Conservation (phyloP, 2,329 filamentous ascomycete species). For the Zarea fungicola region DNA sequence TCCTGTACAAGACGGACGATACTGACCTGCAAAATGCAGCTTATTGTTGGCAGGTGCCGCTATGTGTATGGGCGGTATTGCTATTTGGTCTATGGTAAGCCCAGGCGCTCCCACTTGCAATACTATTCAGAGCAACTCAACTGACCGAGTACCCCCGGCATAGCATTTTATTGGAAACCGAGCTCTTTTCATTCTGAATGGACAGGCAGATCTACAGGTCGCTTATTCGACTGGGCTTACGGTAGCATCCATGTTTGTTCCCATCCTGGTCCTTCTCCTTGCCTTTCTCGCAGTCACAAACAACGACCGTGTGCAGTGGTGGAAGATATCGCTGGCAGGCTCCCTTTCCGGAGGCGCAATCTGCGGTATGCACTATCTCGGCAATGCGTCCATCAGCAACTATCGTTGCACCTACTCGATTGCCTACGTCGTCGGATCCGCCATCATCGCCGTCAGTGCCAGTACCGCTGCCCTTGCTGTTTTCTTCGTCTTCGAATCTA, state of each 20-base stretch:
- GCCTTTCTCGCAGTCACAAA: constrained; percentile 67
- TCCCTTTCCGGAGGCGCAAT: constrained; percentile 68
- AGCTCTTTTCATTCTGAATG: constrained; percentile 65
- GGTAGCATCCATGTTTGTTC: constrained; percentile 72
- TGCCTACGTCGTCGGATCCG: constrained; percentile 60
- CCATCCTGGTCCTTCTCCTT: constrained; percentile 65
- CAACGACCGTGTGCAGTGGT: constrained; percentile 50
- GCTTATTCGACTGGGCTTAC: constrained; percentile 69
- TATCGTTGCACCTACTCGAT: constrained; percentile 60
- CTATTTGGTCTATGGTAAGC: constrained; percentile 67
- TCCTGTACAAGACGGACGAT: background rate
- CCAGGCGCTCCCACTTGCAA: too few relatives aligned
- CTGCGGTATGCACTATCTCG: constrained; percentile 82
- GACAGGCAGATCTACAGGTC: constrained; percentile 60
- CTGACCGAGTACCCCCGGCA: background rate
- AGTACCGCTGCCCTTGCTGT: constrained; percentile 65
- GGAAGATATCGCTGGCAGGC: constrained; percentile 59
- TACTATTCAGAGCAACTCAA: too few relatives aligned
- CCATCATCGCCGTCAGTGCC: constrained; percentile 66
- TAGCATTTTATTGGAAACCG: constrained; percentile 81
- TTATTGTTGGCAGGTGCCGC: constrained; percentile 59
- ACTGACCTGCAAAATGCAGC: constrained; percentile 32
- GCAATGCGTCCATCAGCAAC: constrained; percentile 77
- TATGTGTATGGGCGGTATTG: constrained; percentile 67
- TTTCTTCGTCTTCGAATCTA: constrained; percentile 71